Conservation (phyloP, 805 yeast genomes). For the Candida sonorensis region DNA sequence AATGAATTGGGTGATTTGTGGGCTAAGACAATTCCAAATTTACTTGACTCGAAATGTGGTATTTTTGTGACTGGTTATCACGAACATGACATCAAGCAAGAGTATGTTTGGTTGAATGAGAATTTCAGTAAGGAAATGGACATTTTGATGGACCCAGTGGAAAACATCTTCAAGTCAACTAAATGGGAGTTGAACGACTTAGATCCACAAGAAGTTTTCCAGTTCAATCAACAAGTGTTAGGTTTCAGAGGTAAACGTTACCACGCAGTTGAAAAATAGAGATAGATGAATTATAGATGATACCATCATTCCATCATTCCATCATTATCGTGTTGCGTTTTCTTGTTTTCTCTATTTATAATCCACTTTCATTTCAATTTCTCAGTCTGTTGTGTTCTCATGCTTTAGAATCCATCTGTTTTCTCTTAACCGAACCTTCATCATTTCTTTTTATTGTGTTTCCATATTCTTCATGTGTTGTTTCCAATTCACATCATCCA, state of each 20-base stretch:
- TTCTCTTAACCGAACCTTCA: too few relatives aligned
- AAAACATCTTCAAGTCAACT: slow-evolving; percentile 74
- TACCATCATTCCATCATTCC: too few relatives aligned
- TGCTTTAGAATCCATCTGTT: too few relatives aligned
- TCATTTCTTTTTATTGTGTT: too few relatives aligned
- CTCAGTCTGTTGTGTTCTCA: too few relatives aligned
- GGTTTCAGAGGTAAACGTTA: slow-evolving; percentile 96
- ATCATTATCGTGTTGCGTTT: too few relatives aligned
- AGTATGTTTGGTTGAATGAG: slow-evolving; percentile 60
- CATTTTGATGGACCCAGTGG: slow-evolving; percentile 64
- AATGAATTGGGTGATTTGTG: slow-evolving; percentile 75
- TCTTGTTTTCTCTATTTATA: too few relatives aligned
- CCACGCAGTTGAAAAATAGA: slow-evolving; percentile 55
- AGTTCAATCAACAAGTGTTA: slow-evolving; percentile 81
- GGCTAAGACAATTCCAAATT: slow-evolving; percentile 78
- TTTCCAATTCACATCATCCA: too few relatives aligned
- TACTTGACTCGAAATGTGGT: slow-evolving; percentile 90
- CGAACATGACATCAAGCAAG: slow-evolving; percentile 61
- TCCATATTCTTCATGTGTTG: too few relatives aligned
- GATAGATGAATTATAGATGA: too few relatives aligned
- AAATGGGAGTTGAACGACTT: slow-evolving; percentile 92
- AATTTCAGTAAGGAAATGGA: slow-evolving; percentile 74
- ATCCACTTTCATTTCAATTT: too few relatives aligned
- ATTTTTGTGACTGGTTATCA: slow-evolving; percentile 88
- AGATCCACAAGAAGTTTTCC: slow-evolving; percentile 90